These are phyloP conservation scores for Hanseniaspora nectarophila DNA, from an alignment of 805 yeast genomes.

Conservation along the genomic window DNA sequence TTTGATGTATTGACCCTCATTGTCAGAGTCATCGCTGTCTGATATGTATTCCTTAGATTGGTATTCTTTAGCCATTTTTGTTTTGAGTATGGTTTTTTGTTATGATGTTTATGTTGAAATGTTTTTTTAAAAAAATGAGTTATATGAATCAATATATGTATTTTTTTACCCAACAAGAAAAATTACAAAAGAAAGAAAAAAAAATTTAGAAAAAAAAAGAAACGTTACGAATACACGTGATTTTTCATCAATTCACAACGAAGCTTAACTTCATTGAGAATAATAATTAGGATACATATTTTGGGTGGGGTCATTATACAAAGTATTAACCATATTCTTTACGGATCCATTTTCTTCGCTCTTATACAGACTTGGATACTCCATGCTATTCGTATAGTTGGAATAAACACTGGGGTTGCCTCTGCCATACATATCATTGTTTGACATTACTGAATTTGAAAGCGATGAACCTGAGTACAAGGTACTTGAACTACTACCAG, in stretches of 20 bases:
- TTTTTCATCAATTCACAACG: background rate
- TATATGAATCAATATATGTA: too few relatives aligned
- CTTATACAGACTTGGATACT: background rate
- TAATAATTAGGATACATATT: background rate
- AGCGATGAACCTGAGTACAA: background rate
- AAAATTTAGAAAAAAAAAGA: background rate
- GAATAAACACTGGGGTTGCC: background rate
- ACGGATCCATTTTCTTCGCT: background rate
- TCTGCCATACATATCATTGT: background rate
- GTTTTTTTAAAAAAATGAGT: background rate
- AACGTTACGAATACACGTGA: background rate
- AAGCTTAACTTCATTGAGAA: background rate
- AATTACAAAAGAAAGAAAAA: background rate
- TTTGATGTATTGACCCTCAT: background rate
- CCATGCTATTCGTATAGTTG: background rate
- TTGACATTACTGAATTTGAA: background rate
- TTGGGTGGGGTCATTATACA: background rate
- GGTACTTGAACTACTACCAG: background rate
- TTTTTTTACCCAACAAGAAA: too few relatives aligned
- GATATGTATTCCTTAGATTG: slow-evolving; percentile 4
- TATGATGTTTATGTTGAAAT: background rate
- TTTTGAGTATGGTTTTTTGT: background rate
- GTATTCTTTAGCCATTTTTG: slow-evolving; percentile 3
- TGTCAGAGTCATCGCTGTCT: slow-evolving; percentile 12
- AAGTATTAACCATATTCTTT: background rate